phyloP scores from a whole-genome alignment of 2,329 filamentous ascomycete genomes.

The Epichloe scottii region DNA sequence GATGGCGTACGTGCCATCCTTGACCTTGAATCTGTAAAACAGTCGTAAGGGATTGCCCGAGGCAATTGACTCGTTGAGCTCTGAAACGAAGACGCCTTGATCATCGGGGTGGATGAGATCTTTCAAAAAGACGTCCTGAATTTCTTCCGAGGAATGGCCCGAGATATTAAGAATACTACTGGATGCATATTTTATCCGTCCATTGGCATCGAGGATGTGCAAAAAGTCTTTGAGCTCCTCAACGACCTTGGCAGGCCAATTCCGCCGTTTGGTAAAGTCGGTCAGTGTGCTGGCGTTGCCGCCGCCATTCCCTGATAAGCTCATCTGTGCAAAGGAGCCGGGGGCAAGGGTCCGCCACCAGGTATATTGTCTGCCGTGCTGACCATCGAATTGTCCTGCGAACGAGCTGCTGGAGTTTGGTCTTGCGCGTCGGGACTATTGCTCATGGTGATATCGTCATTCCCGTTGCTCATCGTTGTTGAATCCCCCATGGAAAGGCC shows the following conservation, averaged over 20 bases:
- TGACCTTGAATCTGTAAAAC: constrained; percentile 73
- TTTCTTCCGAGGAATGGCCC: constrained; percentile 58
- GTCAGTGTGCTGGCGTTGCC: constrained; percentile 30
- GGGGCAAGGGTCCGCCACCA: constrained; percentile 30
- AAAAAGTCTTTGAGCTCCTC: constrained; percentile 84
- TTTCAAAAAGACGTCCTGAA: constrained; percentile 63
- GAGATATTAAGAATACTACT: constrained; percentile 63
- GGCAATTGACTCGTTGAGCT: constrained; percentile 81
- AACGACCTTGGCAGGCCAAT: constrained; percentile 82
- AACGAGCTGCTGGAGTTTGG: constrained; percentile 14
- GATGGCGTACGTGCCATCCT: constrained; percentile 61
- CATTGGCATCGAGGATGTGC: constrained; percentile 75
- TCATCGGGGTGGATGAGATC: constrained; percentile 83
- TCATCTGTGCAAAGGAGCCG: constrained; percentile 23
- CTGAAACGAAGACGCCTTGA: constrained; percentile 66
- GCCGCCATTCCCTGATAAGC: constrained; percentile 14
- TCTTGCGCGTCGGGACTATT: constrained; percentile 14
- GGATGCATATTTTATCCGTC: constrained; percentile 75
- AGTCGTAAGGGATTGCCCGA: constrained; percentile 68
- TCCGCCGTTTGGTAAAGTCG: constrained; percentile 47
- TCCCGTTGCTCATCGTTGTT: constrained; percentile 12
- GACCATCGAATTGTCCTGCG: constrained; percentile 21
- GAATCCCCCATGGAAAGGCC: constrained; percentile 10
- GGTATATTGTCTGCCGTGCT: constrained; percentile 25
- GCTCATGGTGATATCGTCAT: constrained; percentile 6